These are phyloP conservation scores for Elymus sibiricus DNA, from an alignment of 176 grass and related monocot species.

Conservation along the genomic window DNA sequence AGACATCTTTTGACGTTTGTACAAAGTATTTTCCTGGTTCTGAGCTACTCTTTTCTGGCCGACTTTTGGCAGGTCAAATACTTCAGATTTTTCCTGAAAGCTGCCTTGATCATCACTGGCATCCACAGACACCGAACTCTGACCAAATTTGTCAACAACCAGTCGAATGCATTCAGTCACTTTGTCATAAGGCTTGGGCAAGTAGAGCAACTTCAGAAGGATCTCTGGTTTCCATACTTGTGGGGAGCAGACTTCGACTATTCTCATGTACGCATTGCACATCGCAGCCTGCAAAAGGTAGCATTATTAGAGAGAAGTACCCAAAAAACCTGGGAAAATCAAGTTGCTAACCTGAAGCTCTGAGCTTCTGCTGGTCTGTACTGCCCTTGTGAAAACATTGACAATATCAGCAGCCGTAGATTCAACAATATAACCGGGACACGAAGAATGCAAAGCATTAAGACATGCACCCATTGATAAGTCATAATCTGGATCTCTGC, in stretches of 20 bases:
- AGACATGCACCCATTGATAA: slow-evolving; percentile 82
- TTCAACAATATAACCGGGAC: slow-evolving; percentile 72
- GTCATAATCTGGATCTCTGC: slow-evolving; percentile 74
- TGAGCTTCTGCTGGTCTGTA: slow-evolving; percentile 54
- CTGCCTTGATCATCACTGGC: slow-evolving; percentile 20
- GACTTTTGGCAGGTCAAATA: slow-evolving; percentile 38
- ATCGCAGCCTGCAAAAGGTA: slow-evolving; percentile 68
- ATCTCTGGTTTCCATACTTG: slow-evolving; percentile 81
- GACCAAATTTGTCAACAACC: slow-evolving; percentile 45
- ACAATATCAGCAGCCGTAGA: slow-evolving; percentile 75
- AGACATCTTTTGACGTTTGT: slow-evolving; percentile 63
- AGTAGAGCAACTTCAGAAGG: slow-evolving; percentile 70
- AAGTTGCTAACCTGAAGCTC: slow-evolving; percentile 83
- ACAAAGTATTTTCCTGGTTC: slow-evolving; percentile 35
- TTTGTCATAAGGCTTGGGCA: slow-evolving; percentile 56
- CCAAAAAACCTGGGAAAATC: background rate
- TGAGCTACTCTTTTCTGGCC: slow-evolving; percentile 62
- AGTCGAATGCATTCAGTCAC: slow-evolving; percentile 71
- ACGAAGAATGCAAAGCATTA: slow-evolving; percentile 75
- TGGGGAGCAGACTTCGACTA: slow-evolving; percentile 66
- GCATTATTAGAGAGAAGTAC: slow-evolving; percentile 9
- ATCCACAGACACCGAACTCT: slow-evolving; percentile 28
- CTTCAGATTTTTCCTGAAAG: slow-evolving; percentile 29
- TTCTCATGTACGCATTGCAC: slow-evolving; percentile 80
- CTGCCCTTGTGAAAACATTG: slow-evolving; percentile 53